Evolutionary conservation across 1,284 basidiomycete genomes (phyloP), one percentile per base, ranked within the genome.

Genomic region (Cystobasidium slooffiae): DNA sequence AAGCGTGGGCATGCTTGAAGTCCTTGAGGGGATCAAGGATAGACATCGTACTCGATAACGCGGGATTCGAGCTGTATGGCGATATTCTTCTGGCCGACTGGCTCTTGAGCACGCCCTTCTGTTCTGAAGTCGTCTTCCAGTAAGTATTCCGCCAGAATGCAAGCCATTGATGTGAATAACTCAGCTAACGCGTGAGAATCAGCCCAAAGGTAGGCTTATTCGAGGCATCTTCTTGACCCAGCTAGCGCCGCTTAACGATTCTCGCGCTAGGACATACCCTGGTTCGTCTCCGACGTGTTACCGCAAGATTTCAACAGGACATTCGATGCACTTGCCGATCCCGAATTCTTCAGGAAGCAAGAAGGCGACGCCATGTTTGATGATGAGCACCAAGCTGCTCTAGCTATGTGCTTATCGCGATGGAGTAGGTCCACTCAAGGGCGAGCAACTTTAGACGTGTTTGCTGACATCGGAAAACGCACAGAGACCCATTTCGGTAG

Each of bases 31-130:
- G 89, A 62, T 91, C 92, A 10, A 87, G 94, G 72, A 86, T 97
- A 75, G 94, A 96, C 83, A 94, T 96, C 81, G 86, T 95, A 44
- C 81, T 85, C 68, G 83, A 84, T 79, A 84, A 83, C 56, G 83
- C 82, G 58, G 81, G 77, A 1, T 97, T 97, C 77, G 95, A 98
- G 91, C 85, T 98, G 16, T 94, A 93, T 82, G 97, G 95, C 1
- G 97, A 98, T 81, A 84, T 98, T 43, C 89, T 97, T 22, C 89
- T 99, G 77, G 96, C 95, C 47, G 96, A 99, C 81, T 98, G 97
- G 81, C 84, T 97, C 43, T 87, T 97, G 20, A 92, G 92, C 0
- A 95, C 94, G 0, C 91, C 93, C 0, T 90, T 90, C 80, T 88
- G 92, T 62, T 86, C 86, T 8, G 87, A 88, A 79, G 90, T 94